phyloP scores from a whole-genome alignment of 129 eudicot genomes.

The Mikania micrantha region DNA sequence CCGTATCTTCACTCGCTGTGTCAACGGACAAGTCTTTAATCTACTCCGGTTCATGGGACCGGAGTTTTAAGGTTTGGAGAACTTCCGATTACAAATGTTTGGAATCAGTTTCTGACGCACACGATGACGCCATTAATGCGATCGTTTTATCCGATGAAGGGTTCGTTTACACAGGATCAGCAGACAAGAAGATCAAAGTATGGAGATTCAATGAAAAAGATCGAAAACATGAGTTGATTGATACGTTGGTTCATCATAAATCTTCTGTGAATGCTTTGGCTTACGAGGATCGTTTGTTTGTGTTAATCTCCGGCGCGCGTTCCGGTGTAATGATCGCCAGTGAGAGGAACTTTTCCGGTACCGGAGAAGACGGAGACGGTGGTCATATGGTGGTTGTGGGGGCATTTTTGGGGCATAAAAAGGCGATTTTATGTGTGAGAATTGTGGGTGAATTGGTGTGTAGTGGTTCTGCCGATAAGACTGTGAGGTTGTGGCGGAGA shows the following conservation, averaged over 20 bases:
- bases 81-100: conserved; percentile 62
- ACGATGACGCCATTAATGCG: conserved; percentile 83
- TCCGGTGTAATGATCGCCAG: conserved; percentile 67
- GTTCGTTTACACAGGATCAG: conserved; percentile 60
- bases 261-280: conserved; percentile 76
- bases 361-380: conserved; percentile 19
- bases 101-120: conserved; percentile 63
- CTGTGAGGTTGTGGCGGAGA: conserved; percentile 77
- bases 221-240: conserved; percentile 31
- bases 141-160: conserved; percentile 42
- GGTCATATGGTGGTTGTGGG: conserved; percentile 54
- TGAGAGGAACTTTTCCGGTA: conserved; percentile 32
- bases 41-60: conserved; percentile 87
- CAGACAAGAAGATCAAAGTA: conserved; percentile 60
- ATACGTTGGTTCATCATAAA: conserved; percentile 45
- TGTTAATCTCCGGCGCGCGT: conserved; percentile 74
- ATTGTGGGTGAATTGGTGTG: conserved; percentile 53
- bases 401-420: conserved; percentile 67
- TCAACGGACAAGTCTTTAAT: conserved; percentile 42
- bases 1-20: conserved; percentile 58
- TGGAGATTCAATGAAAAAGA: conserved; percentile 36
- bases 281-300: conserved; percentile 35
- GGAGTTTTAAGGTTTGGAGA: conserved; percentile 70
- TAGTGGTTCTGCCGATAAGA: conserved; percentile 92
- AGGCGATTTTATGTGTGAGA: conserved; percentile 66